phyloP scores from a whole-genome alignment of 306 rosid genomes.

The Trifolium fragiferum region DNA sequence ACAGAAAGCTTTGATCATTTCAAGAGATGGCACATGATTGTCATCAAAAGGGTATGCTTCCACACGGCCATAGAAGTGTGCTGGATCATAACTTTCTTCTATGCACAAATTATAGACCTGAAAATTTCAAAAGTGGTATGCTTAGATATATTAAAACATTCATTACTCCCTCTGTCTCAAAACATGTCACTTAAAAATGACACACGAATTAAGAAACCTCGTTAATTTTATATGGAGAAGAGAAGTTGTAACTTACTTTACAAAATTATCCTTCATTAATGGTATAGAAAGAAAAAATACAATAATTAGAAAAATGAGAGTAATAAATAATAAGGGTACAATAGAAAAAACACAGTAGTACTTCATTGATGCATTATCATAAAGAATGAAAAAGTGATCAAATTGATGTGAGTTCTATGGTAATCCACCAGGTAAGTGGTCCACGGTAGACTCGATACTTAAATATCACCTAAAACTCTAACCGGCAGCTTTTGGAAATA shows the following conservation, averaged over 20 bases:
- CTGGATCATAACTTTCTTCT: constrained; percentile 83
- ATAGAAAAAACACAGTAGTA: too few relatives aligned
- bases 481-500: not conserved
- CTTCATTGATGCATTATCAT: not conserved
- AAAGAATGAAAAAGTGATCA: not conserved
- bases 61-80: constrained; percentile 81
- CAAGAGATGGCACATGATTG: constrained; percentile 86
- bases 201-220: too few relatives aligned
- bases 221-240: too few relatives aligned
- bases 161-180: too few relatives aligned
- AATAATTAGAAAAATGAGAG: too few relatives aligned
- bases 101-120: constrained; percentile 94
- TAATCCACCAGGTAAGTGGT: not conserved
- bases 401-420: not conserved
- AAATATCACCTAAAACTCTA: not conserved
- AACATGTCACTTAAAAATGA: too few relatives aligned
- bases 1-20: constrained; percentile 78
- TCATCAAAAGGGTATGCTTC: constrained; percentile 90
- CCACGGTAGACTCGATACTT: not conserved
- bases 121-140: constrained; percentile 34
- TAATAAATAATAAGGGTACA: too few relatives aligned
- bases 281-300: too few relatives aligned
- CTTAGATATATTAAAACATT: not conserved
- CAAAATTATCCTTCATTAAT: too few relatives aligned
- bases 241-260: too few relatives aligned